A percentile compares a stretch with the other conserved stretches of the same genome.
phyloP scores from a whole-genome alignment of 148 eudicot species.

The Rhododendron griersonianum region DNA sequence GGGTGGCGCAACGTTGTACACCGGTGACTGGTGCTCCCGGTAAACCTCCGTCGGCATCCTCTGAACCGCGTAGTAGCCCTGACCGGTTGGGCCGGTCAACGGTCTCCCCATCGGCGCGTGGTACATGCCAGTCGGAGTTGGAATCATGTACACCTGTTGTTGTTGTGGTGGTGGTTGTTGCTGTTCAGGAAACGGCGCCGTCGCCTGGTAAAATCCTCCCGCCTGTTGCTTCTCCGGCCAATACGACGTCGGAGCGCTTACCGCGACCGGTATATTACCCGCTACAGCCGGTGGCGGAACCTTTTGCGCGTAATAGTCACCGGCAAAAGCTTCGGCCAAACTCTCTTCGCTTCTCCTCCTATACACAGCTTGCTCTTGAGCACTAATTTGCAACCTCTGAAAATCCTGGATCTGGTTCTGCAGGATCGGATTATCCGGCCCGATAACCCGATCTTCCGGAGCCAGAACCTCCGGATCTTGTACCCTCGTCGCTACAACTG shows the following conservation, averaged over 20 bases:
- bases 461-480: conserved; percentile 17
- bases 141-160: conserved; percentile 69
- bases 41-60: conserved; percentile 44
- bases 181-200: conserved; percentile 24
- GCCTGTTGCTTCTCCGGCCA: conserved; percentile 36
- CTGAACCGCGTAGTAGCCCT: conserved; percentile 66
- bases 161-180: conserved; percentile 15
- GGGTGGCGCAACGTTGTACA: conserved; percentile 29
- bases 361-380: conserved; percentile 33
- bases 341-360: conserved; percentile 44
- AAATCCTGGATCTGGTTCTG: conserved; percentile 55
- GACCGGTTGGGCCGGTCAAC: conserved; percentile 34
- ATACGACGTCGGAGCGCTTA: conserved; percentile 29
- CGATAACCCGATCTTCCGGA: conserved; percentile 23
- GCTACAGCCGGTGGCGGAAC: conserved; percentile 22
- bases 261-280: conserved; percentile 10
- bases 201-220: conserved; percentile 30
- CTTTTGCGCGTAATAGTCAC: conserved; percentile 37
- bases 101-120: conserved; percentile 54
- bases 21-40: conserved; percentile 38
- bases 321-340: conserved; percentile 27
- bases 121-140: conserved; percentile 40
- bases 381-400: conserved; percentile 43
- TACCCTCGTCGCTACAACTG: not conserved
- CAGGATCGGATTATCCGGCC: conserved; percentile 39